Evolutionary conservation across 371 early-diverging fungal species (phyloP), one percentile per base, ranked within the genome.

Genomic region (Rhizomucor pusillus): DNA sequence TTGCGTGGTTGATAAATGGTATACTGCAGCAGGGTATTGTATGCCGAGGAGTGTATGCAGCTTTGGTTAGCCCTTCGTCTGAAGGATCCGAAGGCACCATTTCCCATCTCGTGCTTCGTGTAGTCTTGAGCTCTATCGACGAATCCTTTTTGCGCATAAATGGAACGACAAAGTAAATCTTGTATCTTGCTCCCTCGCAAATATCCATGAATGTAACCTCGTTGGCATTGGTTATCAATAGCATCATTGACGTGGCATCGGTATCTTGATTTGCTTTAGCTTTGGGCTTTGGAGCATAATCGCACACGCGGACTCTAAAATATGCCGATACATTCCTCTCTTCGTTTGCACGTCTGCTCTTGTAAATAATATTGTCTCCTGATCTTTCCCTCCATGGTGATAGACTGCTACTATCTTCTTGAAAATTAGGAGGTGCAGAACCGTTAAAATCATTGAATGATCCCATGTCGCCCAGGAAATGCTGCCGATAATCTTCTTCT

Each of bases 301-400:
- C 85, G 58, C 85, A 80, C 0, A 88, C 57, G 5, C 57, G 68
- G 3, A 79, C 29, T 41, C 58, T 69, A 41, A 87, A 73, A 49
- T 76, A 79, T 5, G 59, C 64, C 0, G 69, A 56, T 1, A 87
- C 80, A 4, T 75, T 54, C 13, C 87, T 71, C 4, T 66, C 62
- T 18, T 33, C 25, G 35, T 59, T 29, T 29, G 29, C 7, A 7
- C 29, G 29, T 29, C 29, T 29, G 29, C 7, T 29, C 3, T 29
- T 29, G 3, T 29, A 7, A 29, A 29, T 29, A 7, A 29, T 29
- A 7, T 7, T 29, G 29, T 29, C 29, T 7, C 29, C 7, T 29
- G 29, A 29, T 29, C 7, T 29, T 29, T 29, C 29, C 7, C 5
- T 7, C 7, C 3, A 29, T 29, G 7, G 29, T 7, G 29, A 29